Conservation (phyloP, 2,329 filamentous ascomycete genomes). For the Verticillium tricorpus region DNA sequence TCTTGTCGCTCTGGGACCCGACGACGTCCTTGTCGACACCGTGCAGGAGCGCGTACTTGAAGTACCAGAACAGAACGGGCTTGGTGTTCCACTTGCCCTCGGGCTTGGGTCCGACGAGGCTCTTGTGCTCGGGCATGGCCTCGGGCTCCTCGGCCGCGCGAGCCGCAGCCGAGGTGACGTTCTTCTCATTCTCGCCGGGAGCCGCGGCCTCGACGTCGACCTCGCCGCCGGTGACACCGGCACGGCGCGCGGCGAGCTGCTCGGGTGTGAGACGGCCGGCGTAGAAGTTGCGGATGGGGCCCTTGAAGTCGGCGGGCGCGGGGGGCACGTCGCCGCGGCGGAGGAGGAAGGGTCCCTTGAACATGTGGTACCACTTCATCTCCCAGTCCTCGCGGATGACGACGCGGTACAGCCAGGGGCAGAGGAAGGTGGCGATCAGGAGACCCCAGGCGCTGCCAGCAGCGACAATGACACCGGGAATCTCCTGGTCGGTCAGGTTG, state of each 20-base stretch:
- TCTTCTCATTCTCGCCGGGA: neutral
- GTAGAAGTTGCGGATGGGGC: conserved; percentile 50
- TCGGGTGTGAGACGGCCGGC: conserved; percentile 50
- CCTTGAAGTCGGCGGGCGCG: conserved; percentile 35
- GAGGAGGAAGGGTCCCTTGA: conserved; percentile 49
- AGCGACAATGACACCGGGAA: conserved; percentile 50
- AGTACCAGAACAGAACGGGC: conserved; percentile 36
- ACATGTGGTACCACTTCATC: conserved; percentile 49
- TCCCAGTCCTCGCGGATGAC: conserved; percentile 59
- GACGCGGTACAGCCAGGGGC: conserved; percentile 55
- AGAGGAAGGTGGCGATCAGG: conserved; percentile 47
- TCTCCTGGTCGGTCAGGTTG: conserved; percentile 40
- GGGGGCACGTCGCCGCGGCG: conserved; percentile 34
- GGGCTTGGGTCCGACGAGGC: conserved; percentile 32
- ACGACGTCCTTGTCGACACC: conserved; percentile 42
- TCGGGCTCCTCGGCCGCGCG: conserved; percentile 12
- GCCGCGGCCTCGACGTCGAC: neutral
- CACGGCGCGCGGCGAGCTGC: conserved; percentile 35
- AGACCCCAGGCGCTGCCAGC: conserved; percentile 44
- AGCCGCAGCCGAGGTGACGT: neutral
- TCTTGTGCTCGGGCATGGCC: conserved; percentile 22
- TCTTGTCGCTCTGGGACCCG: conserved; percentile 27
- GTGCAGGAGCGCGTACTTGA: conserved; percentile 41
- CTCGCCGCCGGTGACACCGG: neutral
- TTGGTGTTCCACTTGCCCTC: conserved; percentile 37